Conservation (phyloP, 2,329 filamentous ascomycete species). For the Diaporthe citrichinensis region DNA sequence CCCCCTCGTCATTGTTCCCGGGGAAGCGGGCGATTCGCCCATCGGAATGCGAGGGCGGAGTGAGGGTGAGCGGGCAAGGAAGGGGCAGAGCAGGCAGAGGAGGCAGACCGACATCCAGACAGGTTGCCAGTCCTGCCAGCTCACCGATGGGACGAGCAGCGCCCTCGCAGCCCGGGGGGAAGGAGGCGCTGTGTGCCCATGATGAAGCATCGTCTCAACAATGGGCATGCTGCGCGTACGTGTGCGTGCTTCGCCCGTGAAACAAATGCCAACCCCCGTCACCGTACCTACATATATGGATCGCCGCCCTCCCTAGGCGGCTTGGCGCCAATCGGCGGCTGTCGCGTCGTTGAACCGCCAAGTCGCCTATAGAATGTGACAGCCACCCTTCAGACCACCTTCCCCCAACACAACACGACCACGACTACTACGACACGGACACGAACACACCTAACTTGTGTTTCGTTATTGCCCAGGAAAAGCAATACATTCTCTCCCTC, state of each 20-base stretch:
- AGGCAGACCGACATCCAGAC: neutral
- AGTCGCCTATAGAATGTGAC: conserved; percentile 31
- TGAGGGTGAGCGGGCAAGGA: neutral
- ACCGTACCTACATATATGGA: conserved; percentile 27
- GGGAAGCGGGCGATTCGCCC: conserved; percentile 25
- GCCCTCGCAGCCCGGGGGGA: neutral
- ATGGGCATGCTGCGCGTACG: conserved; percentile 10
- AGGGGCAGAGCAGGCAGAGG: neutral
- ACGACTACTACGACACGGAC: conserved; percentile 10
- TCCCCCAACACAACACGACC: neutral
- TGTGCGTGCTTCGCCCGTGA: conserved; percentile 2
- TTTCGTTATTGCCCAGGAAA: conserved; percentile 28
- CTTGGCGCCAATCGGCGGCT: conserved; percentile 39
- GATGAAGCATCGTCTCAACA: conserved; percentile 25
- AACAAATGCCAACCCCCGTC: conserved; percentile 17
- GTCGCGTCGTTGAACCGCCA: conserved; percentile 28
- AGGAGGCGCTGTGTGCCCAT: neutral
- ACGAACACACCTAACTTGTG: conserved; percentile 4
- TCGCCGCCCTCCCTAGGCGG: conserved; percentile 23
- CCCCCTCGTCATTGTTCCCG: neutral
- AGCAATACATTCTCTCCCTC: neutral
- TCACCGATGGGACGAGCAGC: conserved; percentile 4
- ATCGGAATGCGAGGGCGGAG: conserved; percentile 8
- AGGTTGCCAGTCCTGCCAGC: neutral
- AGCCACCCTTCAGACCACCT: neutral